Base-by-base conservation (phyloP, 2,329 filamentous ascomycete species). In the Stromatinia cepivora region DNA sequence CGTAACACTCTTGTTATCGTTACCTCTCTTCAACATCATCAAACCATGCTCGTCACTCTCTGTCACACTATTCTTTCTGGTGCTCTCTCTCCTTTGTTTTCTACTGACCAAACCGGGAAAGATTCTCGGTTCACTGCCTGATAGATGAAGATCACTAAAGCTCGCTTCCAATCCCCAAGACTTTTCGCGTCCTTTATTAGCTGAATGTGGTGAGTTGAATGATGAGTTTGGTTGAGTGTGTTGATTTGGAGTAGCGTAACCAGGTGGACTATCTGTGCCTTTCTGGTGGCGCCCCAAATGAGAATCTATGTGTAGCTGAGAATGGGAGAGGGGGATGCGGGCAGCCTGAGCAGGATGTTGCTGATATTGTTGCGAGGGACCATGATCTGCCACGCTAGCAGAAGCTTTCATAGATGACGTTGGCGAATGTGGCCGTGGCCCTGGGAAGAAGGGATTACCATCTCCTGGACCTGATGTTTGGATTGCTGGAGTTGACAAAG, bases 61-160 rank as follows among this genome's bases (percentile, higher is more conserved):
- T 56, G 74, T 76, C 68, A 63, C 66, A 66, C 75, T 76, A 39
- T 73, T 72, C 72, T 75, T 71, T 50, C 75, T 72, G 5, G 70
- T 66, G 57, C 73, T 77, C 34, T 76, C 73, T 42, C 72, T 70
- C 59, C 76, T 73, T 65, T 78, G 76, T 15, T 71, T 71, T n/a
- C 77, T 70, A 66, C 81, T 80, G 65, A 93, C 84, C 45, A 93
- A 85, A 0, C 91, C 91, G 0, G 91, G 91, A 73, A 92, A 91
- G 72, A 92, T 87, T 72, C 84, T 85, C 15, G 90, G 91, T 78
- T 92, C 90, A 62, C 82, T 84, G 4, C 84, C 87, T 17, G 83
- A 85, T 15, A 87, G 76, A 73, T 86, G 83, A 67, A 81, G 73
- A 70, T 85, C 81, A 59, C 80, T 78, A 34, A 76, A 77, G 15